These are phyloP conservation scores for Monosporozyma siamensis DNA, from an alignment of 805 yeast genomes.

Conservation along the genomic window DNA sequence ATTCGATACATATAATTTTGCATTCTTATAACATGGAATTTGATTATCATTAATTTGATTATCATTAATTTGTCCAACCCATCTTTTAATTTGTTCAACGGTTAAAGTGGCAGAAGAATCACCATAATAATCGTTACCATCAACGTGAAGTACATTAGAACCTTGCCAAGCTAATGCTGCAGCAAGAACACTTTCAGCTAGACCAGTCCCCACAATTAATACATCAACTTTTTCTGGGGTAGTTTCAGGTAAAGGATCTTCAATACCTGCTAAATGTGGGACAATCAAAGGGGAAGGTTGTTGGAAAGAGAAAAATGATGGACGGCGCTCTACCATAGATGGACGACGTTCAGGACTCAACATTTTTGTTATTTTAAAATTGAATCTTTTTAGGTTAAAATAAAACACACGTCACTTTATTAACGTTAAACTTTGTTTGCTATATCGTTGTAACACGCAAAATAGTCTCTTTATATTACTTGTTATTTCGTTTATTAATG, in stretches of 20 bases:
- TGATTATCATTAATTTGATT: conserved; percentile 44
- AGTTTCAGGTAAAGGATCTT: conserved; percentile 53
- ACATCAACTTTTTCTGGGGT: conserved; percentile 77
- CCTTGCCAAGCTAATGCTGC: conserved; percentile 98
- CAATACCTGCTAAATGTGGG: conserved; percentile 71
- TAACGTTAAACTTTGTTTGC: background rate
- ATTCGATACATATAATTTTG: conserved; percentile 71
- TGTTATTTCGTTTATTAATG: no score
- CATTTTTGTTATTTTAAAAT: conserved; percentile 10
- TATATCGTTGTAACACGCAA: no score
- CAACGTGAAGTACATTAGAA: conserved; percentile 86
- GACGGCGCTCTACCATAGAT: conserved; percentile 61
- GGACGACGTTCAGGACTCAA: conserved; percentile 40
- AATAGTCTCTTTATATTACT: no score
- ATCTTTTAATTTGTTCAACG: conserved; percentile 71
- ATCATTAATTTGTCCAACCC: conserved; percentile 67
- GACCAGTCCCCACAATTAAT: conserved; percentile 85
- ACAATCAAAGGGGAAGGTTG: conserved; percentile 31
- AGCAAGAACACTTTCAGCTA: conserved; percentile 78
- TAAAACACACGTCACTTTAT: no score
- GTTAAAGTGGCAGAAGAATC: conserved; percentile 81
- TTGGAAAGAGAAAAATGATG: conserved; percentile 34
- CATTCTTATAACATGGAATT: conserved; percentile 46
- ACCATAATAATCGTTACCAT: conserved; percentile 77
- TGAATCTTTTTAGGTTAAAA: background rate